Evolutionary conservation across 1,284 basidiomycete species (phyloP), one percentile per base, ranked within the genome.

Genomic region (Apiotrichum domesticum): DNA sequence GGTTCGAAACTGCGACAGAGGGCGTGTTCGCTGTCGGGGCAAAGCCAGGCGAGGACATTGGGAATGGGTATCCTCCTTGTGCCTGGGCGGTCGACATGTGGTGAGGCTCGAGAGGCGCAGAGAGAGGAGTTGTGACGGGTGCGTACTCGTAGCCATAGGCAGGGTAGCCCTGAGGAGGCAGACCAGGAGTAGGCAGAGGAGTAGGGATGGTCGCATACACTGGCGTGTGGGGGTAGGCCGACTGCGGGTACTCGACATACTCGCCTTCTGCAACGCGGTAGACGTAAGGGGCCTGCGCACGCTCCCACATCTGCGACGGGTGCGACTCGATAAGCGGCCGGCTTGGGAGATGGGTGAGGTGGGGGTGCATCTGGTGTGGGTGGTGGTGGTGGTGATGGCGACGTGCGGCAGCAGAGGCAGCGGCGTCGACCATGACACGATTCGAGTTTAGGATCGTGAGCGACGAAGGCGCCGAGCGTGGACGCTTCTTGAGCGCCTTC

Each of bases 401-500:
- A 33, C 51, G 56, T 15, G 52, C 52, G n/a, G 45, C 47, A 14
- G 37, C 47, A 32, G 10, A 9, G n/a, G 35, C 35, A 8, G 55
- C 50, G 10, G 46, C 41, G 41, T 56, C 55, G 6, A 52, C 51
- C 55, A 56, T 56, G 40, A 37, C 47, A 40, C 47, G 47, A 33
- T 49, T 49, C 21, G 47, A 49, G 47, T 51, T 50, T 29, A 53
- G 40, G 11, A 57, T 35, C 8, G 55, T 39, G 37, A 53, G 37
- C 3, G 58, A 45, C 7, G 35, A 32, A 9, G 55, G 53, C 35
- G 43, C 53, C 37, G 50, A 37, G 8, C 52, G 51, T 9, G 50
- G 47, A 13, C 41, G 47, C 45, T 52, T 51, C 46, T 54, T 59
- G 41, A 43, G 44, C 7, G 35, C 39, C 50, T 56, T 56, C 51